Evolutionary conservation across 345 rosid species (phyloP).

Genomic region (Syzygium grande): DNA sequence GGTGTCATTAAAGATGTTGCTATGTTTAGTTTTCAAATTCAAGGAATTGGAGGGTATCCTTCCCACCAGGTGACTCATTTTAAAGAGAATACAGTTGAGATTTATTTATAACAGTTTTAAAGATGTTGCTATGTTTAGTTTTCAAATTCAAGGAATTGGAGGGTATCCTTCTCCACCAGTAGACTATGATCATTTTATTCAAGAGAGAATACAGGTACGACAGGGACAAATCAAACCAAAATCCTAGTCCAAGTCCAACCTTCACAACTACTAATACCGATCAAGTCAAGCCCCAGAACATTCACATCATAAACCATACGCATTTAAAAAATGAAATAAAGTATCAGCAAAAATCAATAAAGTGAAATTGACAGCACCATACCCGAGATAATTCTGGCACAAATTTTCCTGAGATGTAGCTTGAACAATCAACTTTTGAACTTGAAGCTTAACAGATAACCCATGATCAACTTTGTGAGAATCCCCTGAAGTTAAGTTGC

Average conservation of each 20-base stretch:
- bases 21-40: neutral
- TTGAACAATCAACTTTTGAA: slow-evolving; percentile 82
- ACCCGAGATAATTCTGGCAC: slow-evolving; percentile 98
- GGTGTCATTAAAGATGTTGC: neutral
- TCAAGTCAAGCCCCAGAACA: neutral
- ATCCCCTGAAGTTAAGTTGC: slow-evolving; percentile 75
- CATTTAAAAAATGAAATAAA: neutral
- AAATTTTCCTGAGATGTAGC: slow-evolving; percentile 85
- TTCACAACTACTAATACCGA: neutral
- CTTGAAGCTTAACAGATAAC: slow-evolving; percentile 86
- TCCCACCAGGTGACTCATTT: too few species aligned
- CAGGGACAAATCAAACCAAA: neutral
- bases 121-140: too few species aligned
- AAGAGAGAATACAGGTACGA: neutral
- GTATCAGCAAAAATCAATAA: neutral
- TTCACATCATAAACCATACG: neutral
- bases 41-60: neutral
- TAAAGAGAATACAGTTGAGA: too few species aligned
- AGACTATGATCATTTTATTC: neutral
- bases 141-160: neutral
- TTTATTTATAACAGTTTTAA: too few species aligned
- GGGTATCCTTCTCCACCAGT: neutral
- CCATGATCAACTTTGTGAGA: slow-evolving; percentile 69
- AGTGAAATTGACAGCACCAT: slow-evolving; percentile 8
- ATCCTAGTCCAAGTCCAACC: neutral